Evolutionary conservation across 2,329 filamentous ascomycete genomes (phyloP).

Genomic region (Ceratocystis diversiconidia): DNA sequence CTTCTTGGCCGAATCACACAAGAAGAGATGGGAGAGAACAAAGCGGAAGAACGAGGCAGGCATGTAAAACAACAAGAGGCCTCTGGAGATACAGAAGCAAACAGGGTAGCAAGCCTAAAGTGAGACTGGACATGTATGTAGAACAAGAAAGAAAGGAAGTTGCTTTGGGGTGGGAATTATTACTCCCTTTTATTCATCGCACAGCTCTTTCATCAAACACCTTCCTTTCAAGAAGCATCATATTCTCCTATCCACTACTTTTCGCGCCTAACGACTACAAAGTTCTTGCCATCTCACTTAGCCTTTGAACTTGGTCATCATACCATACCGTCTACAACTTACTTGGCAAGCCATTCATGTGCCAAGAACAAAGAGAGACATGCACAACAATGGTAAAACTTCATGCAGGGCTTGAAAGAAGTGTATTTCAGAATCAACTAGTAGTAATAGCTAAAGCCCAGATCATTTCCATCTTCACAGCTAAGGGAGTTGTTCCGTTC

Average conservation of each 20-base stretch:
- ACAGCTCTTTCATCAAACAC: not conserved
- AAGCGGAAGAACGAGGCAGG: not conserved
- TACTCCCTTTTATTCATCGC: not conserved
- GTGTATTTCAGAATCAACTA: not conserved
- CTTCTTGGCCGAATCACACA: conserved; percentile 4
- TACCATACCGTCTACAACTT: too few relatives aligned
- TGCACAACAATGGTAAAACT: not conserved
- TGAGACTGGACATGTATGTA: not conserved
- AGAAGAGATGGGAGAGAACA: not conserved
- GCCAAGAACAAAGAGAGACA: not conserved
- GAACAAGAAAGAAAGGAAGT: not conserved
- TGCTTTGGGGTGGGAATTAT: not conserved
- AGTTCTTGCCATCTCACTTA: not conserved
- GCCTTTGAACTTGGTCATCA: not conserved
- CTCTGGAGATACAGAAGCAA: not conserved
- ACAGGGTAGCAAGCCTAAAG: not conserved
- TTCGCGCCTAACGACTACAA: not conserved
- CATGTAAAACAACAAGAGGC: not conserved
- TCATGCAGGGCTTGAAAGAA: not conserved
- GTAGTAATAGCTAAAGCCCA: not conserved
- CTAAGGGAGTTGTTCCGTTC: conserved; percentile 9
- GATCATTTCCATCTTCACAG: not conserved
- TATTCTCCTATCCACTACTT: not conserved
- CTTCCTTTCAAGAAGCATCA: not conserved
- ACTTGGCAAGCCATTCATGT: not conserved